These are phyloP conservation scores for Malus hybrid DNA, from an alignment of 331 rosid genomes.

Conservation along the genomic window DNA sequence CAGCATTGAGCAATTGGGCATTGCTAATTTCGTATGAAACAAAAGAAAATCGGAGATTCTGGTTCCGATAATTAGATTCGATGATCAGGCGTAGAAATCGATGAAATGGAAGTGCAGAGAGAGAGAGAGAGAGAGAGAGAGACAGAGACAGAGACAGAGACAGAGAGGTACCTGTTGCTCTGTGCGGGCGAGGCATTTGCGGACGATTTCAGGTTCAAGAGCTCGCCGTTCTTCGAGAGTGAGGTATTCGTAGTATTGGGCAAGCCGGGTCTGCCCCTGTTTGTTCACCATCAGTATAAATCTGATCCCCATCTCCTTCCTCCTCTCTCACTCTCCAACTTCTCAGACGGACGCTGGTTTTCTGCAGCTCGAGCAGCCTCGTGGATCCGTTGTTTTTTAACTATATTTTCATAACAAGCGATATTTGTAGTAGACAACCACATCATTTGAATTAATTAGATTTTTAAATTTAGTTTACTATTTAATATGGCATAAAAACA, in stretches of 20 bases:
- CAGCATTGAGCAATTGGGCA: background rate
- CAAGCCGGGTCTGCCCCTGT: conserved; percentile 91
- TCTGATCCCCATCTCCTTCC: conserved; percentile 67
- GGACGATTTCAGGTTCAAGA: conserved; percentile 91
- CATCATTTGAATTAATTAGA: too few relatives aligned
- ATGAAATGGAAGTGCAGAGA: background rate
- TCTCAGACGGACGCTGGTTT: background rate
- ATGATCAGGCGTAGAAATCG: background rate
- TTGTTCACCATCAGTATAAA: conserved; percentile 93
- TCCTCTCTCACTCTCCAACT: background rate
- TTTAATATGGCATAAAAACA: too few relatives aligned
- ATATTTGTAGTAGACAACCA: too few relatives aligned
- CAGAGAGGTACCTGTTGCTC: conserved; percentile 62
- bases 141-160: background rate
- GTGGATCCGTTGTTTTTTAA: background rate
- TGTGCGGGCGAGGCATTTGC: conserved; percentile 86
- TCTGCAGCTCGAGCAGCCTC: background rate
- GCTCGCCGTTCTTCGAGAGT: conserved; percentile 83
- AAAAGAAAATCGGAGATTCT: background rate
- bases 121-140: background rate
- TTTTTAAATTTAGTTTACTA: too few relatives aligned
- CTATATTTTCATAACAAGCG: too few relatives aligned
- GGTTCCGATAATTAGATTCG: background rate
- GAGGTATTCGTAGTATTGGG: conserved; percentile 91
- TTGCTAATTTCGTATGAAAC: background rate